Evolutionary conservation across 2,329 filamentous ascomycete genomes (phyloP), one percentile per base, ranked within the genome.

Genomic region (Curvularia verruculosa): DNA sequence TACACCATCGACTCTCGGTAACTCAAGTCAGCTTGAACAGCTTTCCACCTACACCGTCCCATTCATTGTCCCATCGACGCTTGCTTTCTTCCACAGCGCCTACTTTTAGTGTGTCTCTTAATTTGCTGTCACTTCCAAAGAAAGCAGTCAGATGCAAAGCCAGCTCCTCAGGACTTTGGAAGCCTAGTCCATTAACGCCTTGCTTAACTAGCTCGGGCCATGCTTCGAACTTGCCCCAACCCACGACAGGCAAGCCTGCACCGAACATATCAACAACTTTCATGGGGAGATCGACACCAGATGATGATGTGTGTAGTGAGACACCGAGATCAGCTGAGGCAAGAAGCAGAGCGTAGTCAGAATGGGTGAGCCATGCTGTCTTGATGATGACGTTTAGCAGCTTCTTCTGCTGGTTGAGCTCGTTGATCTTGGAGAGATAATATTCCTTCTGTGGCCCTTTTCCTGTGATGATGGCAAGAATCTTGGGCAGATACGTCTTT

Each of bases 221-320:
- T 60, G 93, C 94, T 72, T 93, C 88, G 71, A 96, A 99, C 2
- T 85, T 84, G 24, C 85, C 86, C 83, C 95, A 98, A 3, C 92
- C 94, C 0, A 89, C 88, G 0, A 99, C 95, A 0, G 95, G 95
- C 26, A 99, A 80, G 0, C 94, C 95, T 0, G 93, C 90, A 2
- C 95, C 95, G 74, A 99, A 98, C 93, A 99, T 97, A 74, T 99
- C 95, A 13, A 99, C 93, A 1, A 99, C 92, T 78, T 99, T 99
- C 95, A 99, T 99, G 0, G 95, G 95, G 19, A 99, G 81, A 76
- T 99, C 95, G 0, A 99, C 92, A 1, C 95, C 95, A 2, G 92
- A 96, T 64, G 90, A 96, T 13, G 92, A 97, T 63, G 87, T 96
- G 79, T 99, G 95, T 24, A 99, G 81, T 54, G 91, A 96, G 23